Percentiles rank a stretch among this genome's conserved stretches.
phyloP scores from a whole-genome alignment of 176 grass and related monocot species.

The Aegilops sharonensis region DNA sequence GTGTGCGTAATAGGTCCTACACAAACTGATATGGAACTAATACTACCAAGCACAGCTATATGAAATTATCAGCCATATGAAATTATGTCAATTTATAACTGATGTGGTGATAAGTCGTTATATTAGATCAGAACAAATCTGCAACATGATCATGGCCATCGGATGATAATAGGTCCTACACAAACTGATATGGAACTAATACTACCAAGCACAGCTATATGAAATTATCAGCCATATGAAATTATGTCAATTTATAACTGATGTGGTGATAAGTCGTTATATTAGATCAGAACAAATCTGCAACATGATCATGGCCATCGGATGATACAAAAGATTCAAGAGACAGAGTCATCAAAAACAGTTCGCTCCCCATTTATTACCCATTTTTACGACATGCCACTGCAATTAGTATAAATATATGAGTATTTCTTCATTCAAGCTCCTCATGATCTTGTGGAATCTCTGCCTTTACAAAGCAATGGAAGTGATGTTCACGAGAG shows the following conservation, averaged over 20 bases:
- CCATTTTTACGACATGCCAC: not conserved
- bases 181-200: not conserved
- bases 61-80: not conserved
- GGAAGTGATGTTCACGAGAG: not conserved
- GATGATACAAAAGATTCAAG: slow-evolving; percentile 1
- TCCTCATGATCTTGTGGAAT: not conserved
- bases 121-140: not conserved
- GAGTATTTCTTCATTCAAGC: not conserved
- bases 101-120: not conserved
- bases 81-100: slow-evolving; percentile 3
- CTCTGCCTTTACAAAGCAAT: not conserved
- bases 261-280: not conserved
- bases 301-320: not conserved
- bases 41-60: not conserved
- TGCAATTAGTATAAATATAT: not conserved
- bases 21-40: not conserved
- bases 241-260: not conserved
- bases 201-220: not conserved
- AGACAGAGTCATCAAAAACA: slow-evolving; percentile 2
- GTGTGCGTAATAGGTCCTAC: not conserved
- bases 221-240: slow-evolving; percentile 1
- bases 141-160: not conserved
- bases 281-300: not conserved
- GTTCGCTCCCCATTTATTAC: not conserved
- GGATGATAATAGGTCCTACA: not conserved